phyloP scores from a whole-genome alignment of 2,329 filamentous ascomycete genomes.

The Cytospora piceae region DNA sequence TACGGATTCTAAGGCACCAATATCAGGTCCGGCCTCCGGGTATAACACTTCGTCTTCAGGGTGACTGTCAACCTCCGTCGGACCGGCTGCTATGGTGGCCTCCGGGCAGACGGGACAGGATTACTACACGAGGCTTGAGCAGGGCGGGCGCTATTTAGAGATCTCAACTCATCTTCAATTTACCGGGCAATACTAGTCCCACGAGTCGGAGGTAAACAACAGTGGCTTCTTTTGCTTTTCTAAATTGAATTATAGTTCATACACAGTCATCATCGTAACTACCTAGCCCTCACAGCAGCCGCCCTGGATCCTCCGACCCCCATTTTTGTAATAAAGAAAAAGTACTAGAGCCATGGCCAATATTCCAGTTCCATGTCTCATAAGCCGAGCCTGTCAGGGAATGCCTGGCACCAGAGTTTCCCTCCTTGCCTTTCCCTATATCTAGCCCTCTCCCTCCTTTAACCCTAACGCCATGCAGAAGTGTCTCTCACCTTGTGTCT shows the following conservation, averaged over 20 bases:
- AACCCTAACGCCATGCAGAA: constrained; percentile 26
- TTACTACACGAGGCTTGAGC: neutral
- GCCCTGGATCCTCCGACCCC: constrained; percentile 3
- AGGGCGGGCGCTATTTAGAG: too few species aligned
- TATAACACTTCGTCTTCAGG: neutral
- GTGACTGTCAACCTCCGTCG: neutral
- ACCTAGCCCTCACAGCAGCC: constrained; percentile 12
- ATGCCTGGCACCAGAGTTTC: constrained; percentile 4
- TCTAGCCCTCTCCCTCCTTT: constrained; percentile 14
- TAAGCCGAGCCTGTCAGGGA: constrained; percentile 5
- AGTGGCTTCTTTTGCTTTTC: constrained; percentile 17
- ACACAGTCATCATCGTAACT: constrained; percentile 25
- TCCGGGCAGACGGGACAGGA: neutral
- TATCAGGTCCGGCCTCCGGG: neutral
- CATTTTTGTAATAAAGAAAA: neutral
- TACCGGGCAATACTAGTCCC: neutral
- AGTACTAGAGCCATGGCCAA: constrained; percentile 11
- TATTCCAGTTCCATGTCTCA: constrained; percentile 18
- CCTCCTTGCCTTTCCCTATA: constrained; percentile 16
- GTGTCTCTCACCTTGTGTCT: constrained; percentile 13
- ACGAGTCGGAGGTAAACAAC: constrained; percentile 5
- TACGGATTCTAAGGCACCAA: neutral
- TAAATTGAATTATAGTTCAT: constrained; percentile 31
- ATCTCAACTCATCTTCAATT: too few species aligned
- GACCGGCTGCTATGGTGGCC: neutral